Conservation (phyloP, 1,139 yeast species). For the Suhomyces wounanorum region DNA sequence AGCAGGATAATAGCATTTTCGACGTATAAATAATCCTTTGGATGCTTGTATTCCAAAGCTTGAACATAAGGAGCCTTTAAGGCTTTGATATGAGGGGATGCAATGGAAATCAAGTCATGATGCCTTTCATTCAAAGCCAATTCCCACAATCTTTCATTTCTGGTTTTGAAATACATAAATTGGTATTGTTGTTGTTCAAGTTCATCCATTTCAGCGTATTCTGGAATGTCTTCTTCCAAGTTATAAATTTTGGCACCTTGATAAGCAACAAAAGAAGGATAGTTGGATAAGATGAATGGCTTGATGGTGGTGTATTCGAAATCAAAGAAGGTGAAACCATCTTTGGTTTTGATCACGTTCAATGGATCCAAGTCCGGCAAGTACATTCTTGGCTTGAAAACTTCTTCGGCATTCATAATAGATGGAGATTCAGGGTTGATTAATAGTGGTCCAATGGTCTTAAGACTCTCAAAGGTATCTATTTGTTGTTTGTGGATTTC, state of each 20-base stretch:
- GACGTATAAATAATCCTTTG: slow-evolving; percentile 64
- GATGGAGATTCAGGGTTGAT: slow-evolving; percentile 51
- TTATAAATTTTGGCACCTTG: slow-evolving; percentile 85
- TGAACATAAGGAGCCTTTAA: slow-evolving; percentile 68
- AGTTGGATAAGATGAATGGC: slow-evolving; percentile 75
- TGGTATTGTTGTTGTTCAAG: slow-evolving; percentile 77
- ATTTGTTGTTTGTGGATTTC: slow-evolving; percentile 49
- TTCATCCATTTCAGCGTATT: slow-evolving; percentile 65
- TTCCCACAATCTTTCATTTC: slow-evolving; percentile 92
- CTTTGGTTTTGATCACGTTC: slow-evolving; percentile 58
- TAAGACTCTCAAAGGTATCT: slow-evolving; percentile 59
- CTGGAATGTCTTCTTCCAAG: slow-evolving; percentile 71
- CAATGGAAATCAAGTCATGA: slow-evolving; percentile 72
- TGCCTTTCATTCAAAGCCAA: slow-evolving; percentile 63
- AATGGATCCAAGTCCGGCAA: slow-evolving; percentile 90
- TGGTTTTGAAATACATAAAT: slow-evolving; percentile 84
- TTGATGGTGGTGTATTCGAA: slow-evolving; percentile 78
- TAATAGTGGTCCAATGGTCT: slow-evolving; percentile 54
- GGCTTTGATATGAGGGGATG: slow-evolving; percentile 73
- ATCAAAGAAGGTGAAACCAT: slow-evolving; percentile 61
- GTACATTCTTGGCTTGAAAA: slow-evolving; percentile 72
- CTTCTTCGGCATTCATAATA: slow-evolving; percentile 59
- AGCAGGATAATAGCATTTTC: slow-evolving; percentile 73
- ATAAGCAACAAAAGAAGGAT: slow-evolving; percentile 84
- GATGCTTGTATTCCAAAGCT: slow-evolving; percentile 61